These are phyloP conservation scores for Trypanosoma caninum DNA, from an alignment of 208 protist genomes.

Conservation along the genomic window DNA sequence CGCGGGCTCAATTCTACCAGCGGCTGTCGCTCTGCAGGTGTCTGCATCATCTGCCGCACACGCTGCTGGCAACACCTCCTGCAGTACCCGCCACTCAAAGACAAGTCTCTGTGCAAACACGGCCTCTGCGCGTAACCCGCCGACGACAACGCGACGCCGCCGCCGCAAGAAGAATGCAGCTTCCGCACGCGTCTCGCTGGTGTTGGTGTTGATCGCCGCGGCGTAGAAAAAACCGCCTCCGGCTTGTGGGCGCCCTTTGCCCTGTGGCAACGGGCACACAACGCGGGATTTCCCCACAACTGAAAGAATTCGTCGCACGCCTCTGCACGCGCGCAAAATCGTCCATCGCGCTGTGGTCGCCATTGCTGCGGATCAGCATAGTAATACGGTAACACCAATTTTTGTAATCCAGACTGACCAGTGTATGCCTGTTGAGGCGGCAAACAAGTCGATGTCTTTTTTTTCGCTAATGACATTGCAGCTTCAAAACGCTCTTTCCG, in stretches of 20 bases:
- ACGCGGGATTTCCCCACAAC: slow-evolving; percentile 12
- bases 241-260: neutral
- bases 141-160: neutral
- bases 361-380: slow-evolving; percentile 23
- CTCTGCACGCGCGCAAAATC: neutral
- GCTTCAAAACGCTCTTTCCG: neutral
- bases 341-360: slow-evolving; percentile 1
- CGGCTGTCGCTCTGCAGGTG: neutral
- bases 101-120: slow-evolving; percentile 4
- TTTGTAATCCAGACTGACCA: neutral
- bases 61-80: slow-evolving; percentile 9
- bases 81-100: slow-evolving; percentile 18
- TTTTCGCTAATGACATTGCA: neutral
- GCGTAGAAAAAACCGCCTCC: neutral
- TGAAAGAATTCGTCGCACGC: slow-evolving; percentile 7
- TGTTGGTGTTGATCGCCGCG: neutral
- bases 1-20: neutral
- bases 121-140: neutral
- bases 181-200: neutral
- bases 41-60: neutral
- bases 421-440: neutral
- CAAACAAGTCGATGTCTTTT: neutral
- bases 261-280: slow-evolving; percentile 8
- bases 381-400: neutral
- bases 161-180: neutral